Base-by-base conservation (phyloP, 140 eudicot genomes). In the Oenanthe javanica region DNA sequence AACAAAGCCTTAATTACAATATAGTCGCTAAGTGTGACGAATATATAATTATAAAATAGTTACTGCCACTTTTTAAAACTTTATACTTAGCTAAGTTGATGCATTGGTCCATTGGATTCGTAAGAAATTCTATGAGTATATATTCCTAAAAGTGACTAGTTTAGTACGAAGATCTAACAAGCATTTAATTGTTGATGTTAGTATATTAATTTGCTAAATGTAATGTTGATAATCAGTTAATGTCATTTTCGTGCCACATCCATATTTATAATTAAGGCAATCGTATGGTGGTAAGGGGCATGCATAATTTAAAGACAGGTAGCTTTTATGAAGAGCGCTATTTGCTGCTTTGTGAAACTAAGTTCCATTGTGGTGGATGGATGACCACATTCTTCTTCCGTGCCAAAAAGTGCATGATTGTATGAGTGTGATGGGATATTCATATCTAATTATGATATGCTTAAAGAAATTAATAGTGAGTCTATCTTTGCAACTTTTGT, bases 401-500 rank as follows among this genome's bases (percentile, higher is more conserved):
- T 51, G 27, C 23, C 76, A 10, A 69, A 69, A 12, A 15, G 31
- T 38, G 25, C 13, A 42, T 16, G 12, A 36, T 40, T 15, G 76
- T 72, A 43, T 42, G 40, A 36, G 36, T 19, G 9, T 14, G 19
- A 25, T 40, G 46, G 19, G 18, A 15, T 12, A 40, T 12, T 16
- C 23, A 3, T 19, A 7, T 43, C 21, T 73, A 10, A 71, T 16
- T 48, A 25, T 51, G n/a, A 51, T 14, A 5, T 21, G 2, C 9
- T 25, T 47, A 3, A 75, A 7, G 31, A 15, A 45, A 4, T 40
- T 12, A 52, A 8, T 23, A 9, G 10, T 1, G 2, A 77, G 42
- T 77, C 42, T 75, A 47, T 13, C 19, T 75, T 79, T 66, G 72
- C 43, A 66, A 1, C 73, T 47, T 75, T 43, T 79, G 50, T 61